Evolutionary conservation across 805 yeast genomes (phyloP).

Genomic region (Ogataea parapolymorpha): DNA sequence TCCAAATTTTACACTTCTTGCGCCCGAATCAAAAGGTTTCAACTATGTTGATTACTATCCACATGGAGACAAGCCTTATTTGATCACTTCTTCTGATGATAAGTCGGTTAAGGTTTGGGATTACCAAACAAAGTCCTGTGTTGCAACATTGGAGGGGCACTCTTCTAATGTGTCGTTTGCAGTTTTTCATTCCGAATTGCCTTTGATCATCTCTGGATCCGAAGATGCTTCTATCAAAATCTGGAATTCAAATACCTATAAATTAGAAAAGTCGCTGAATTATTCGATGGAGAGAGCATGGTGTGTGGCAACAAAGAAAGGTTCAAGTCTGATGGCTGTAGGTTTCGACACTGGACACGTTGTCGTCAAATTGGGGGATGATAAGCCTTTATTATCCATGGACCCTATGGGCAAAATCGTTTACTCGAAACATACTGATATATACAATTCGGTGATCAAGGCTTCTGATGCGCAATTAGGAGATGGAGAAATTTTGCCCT

Average conservation of each 20-base stretch:
- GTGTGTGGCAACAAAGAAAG: constrained; percentile 80
- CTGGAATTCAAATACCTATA: constrained; percentile 94
- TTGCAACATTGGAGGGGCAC: constrained; percentile 93
- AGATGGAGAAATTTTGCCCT: constrained; percentile 77
- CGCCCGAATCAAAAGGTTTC: constrained; percentile 92
- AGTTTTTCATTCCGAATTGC: constrained; percentile 95
- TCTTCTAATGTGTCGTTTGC: constrained; percentile 94
- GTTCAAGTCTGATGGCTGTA: constrained; percentile 75
- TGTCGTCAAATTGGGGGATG: constrained; percentile 87
- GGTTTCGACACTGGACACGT: constrained; percentile 95
- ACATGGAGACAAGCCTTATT: constrained; percentile 93
- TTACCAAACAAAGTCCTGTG: constrained; percentile 93
- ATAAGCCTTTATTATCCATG: constrained; percentile 91
- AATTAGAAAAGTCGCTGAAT: constrained; percentile 86
- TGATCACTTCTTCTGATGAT: constrained; percentile 90
- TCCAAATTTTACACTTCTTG: constrained; percentile 88
- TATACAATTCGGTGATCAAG: constrained; percentile 77
- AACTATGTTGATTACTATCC: constrained; percentile 97
- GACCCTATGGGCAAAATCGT: constrained; percentile 89
- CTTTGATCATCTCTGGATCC: constrained; percentile 90
- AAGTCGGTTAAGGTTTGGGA: constrained; percentile 89
- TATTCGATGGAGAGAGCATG: constrained; percentile 94
- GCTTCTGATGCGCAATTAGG: constrained; percentile 56
- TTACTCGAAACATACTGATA: constrained; percentile 89
- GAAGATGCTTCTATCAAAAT: constrained; percentile 93